Base-by-base conservation (phyloP, 164 flowering plant genomes). In the Nelumbo lutea region DNA sequence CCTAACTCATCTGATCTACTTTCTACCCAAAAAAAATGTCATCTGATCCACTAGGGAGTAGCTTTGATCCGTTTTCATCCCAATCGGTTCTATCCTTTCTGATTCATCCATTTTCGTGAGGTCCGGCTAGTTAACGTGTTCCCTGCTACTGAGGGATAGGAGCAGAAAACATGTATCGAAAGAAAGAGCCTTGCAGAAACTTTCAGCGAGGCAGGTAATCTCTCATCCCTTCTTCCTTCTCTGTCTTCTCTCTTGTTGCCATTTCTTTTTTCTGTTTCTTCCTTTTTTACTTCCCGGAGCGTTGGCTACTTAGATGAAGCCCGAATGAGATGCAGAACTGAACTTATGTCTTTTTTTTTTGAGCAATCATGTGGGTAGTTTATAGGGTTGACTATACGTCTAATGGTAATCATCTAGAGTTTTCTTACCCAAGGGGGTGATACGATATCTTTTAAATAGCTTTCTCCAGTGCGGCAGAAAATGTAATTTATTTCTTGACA, bases 141-240 rank as follows among this genome's bases (percentile, higher is more conserved):
- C 27, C 27, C 27, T 27, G 27, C 27, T 27, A 27, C 27, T 27
- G 27, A 27, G 27, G 27, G 27, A 27, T 27, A 27, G 27, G 27
- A 27, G 27, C 27, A 64, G 47, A 64, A 58, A 69, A 8, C 70
- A 80, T 79, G 85, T 61, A 67, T 45, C 61, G 56, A 9, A 81
- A 64, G 69, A 81, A 79, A 69, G 76, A 76, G 65, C 67, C 47
- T 13, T 83, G 89, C 79, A 78, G 89, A 79, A 79, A 83, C 71
- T 86, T 81, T 69, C 86, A 81, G 81, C 79, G 85, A 38, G 87
- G 89, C 73, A 79, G 82, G 89, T 85, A 51, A 40, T 44, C 39
- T 46, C 13, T 13, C 42, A 27, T 27, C 27, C 27, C 27, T 27
- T 27, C 0, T 9, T 62, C 48, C 59, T 52, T 42, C 8, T 59